Base-by-base conservation (phyloP, 768 basidiomycete genomes). In the Mrakia gelida region DNA sequence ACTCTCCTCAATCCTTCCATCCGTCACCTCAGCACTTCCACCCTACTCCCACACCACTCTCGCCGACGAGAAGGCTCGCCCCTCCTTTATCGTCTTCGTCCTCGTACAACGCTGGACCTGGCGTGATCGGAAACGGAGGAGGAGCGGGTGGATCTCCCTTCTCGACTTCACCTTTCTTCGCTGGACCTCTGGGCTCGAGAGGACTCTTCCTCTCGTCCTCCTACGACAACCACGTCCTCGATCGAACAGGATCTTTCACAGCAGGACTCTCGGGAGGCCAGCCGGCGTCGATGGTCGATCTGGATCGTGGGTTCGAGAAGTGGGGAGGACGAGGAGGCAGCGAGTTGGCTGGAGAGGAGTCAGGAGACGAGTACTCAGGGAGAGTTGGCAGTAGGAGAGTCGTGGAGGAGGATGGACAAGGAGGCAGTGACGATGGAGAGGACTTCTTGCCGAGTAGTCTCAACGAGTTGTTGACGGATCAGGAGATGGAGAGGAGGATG, bases 381-480 rank as follows among this genome's bases (percentile, higher is more conserved):
- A 28, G 7, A 28, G 45, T n/a, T 18, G 23, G 71, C 23, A 59
- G 30, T 9, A 73, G 32, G 32, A 54, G 34, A 38, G 52, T n/a
- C 8, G 13, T 56, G 11, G 59, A 63, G 34, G 73, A 63, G 13
- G 49, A 52, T 21, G 49, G 49, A 34, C 30, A 78, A 32, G 72
- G 61, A 56, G 78, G 34, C 21, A 73, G 75, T 11, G 79, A 80
- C 32, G 81, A 84, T 59, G 83, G 82, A 16, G 84, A 84, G 82
- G 95, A 94, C 76, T 92, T 98, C 83, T 83, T 98, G 43, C 96
- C 96, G 0, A 90, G 92, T 75, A 92, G 91, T 6, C 86, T 98
- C 68, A 93, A 90, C 38, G 95, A 98, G 79, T 87, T 98, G 10
- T 86, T 98, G 68, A 96, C 95, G 0, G 92, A 93, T 0, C 91